Percentiles rank a stretch among this genome's conserved stretches.
Evolutionary conservation across 2,329 filamentous ascomycete genomes (phyloP).

Genomic region (Ascocoryne sarcoides): DNA sequence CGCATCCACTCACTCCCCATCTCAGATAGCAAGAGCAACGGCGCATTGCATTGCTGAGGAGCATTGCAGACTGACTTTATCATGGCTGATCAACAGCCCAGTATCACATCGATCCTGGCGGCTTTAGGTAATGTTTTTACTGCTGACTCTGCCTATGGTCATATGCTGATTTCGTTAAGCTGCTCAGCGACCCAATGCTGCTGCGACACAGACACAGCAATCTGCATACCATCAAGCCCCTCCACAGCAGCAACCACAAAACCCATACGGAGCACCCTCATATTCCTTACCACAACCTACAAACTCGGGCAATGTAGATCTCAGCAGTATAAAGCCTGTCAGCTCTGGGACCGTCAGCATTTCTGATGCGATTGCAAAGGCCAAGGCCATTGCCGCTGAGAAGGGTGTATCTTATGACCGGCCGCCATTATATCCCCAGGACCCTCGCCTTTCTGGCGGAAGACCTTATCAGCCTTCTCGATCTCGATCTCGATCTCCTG

Average conservation of each 20-base stretch:
- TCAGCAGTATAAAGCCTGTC: conserved; percentile 71
- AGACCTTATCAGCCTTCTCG: conserved; percentile 54
- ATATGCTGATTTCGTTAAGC: conserved; percentile 30
- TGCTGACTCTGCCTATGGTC: too few species aligned
- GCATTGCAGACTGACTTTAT: too few species aligned
- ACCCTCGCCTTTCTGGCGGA: conserved; percentile 38
- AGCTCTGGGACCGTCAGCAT: conserved; percentile 77
- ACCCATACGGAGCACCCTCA: conserved; percentile 31
- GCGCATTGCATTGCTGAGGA: too few species aligned
- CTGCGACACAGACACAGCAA: conserved; percentile 36
- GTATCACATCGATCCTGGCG: conserved; percentile 42
- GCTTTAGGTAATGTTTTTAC: conserved; percentile 35
- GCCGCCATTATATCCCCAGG: conserved; percentile 32
- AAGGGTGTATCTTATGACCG: conserved; percentile 63
- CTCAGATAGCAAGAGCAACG: too few species aligned
- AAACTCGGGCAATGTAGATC: conserved; percentile 66
- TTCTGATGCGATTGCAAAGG: conserved; percentile 75
- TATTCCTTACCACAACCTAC: conserved; percentile 45
- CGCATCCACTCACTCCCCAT: too few species aligned
- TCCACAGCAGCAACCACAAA: conserved; percentile 35
- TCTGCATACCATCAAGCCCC: conserved; percentile 30
- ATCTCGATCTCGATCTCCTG: conserved; percentile 63
- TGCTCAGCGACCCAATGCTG: conserved; percentile 39
- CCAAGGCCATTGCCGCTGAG: conserved; percentile 71
- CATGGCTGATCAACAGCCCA: conserved; percentile 38